Evolutionary conservation across 2,329 filamentous ascomycete species (phyloP), one percentile per base, ranked within the genome.

Genomic region (Pestalotiopsis sp.): DNA sequence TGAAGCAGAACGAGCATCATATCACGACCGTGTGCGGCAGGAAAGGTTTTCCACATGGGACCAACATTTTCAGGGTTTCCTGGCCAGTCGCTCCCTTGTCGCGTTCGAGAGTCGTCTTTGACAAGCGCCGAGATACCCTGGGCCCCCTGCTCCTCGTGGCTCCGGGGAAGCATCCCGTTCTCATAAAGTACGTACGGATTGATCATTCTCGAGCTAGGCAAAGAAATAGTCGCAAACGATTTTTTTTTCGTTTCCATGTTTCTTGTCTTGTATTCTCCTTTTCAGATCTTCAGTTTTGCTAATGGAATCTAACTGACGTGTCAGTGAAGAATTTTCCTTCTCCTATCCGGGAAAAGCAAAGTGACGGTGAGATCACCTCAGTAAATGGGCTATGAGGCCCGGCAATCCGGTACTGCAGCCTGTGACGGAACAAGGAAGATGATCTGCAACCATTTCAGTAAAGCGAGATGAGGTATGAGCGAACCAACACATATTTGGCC

Each of bases 81-180:
- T 66, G 39, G 63, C 25, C 63, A 49, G 20, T 49, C 31, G 23
- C 45, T 52, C 45, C 41, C 45, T 57, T 56, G 49, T 57, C 63
- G 31, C 52, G 9, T 49, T 23, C 36, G 70, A 70, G 59, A 67
- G 45, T 72, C 69, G 66, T 69, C 68, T 69, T 49, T 64, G 68
- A 66, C 71, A 74, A 67, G 70, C 72, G 71, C 70, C 68, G 69
- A 66, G 66, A 58, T 58, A 67, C 66, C 73, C 73, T 67, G 69
- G 64, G 62, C 64, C 45, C 45, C 67, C 58, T 56, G 70, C 41
- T 66, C 64, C 67, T 68, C 67, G 68, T 70, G 70, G 71, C 64
- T 66, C 72, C 73, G 73, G 73, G 73, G 73, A 74, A 74, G 71
- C 58, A 64, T 68, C 71, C 73, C 73, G 72, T 57, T 69, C 63